Conservation (phyloP, 2,329 filamentous ascomycete genomes). For the Verticillium zaregamsianum region DNA sequence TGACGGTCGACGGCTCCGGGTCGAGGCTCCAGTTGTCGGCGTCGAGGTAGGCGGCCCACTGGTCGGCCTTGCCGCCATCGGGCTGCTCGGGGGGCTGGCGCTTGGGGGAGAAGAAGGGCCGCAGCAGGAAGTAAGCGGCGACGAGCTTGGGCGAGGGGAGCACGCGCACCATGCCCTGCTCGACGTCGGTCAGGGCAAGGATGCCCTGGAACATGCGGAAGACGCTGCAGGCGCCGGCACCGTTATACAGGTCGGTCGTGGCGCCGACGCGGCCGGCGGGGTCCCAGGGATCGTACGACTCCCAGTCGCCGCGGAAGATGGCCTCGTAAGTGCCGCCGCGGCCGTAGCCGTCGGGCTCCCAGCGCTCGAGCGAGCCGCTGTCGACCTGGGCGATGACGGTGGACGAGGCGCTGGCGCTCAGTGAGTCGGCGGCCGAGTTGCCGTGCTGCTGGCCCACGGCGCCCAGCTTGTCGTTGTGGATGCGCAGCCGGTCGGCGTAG, state of each 20-base stretch:
- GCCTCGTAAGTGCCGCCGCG: slow-evolving; percentile 56
- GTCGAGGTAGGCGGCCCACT: slow-evolving; percentile 48
- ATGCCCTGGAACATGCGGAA: slow-evolving; percentile 79
- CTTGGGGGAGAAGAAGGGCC: slow-evolving; percentile 42
- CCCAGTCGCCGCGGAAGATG: slow-evolving; percentile 67
- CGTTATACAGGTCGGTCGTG: slow-evolving; percentile 66
- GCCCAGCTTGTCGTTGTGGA: slow-evolving; percentile 29
- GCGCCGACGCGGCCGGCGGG: slow-evolving; percentile 59
- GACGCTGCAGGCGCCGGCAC: slow-evolving; percentile 67
- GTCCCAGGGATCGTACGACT: slow-evolving; percentile 73
- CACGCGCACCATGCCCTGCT: slow-evolving; percentile 36
- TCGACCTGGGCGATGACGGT: slow-evolving; percentile 57
- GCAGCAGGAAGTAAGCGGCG: slow-evolving; percentile 42
- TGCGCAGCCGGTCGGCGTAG: slow-evolving; percentile 59
- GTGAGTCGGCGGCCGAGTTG: slow-evolving; percentile 42
- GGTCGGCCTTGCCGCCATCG: slow-evolving; percentile 14
- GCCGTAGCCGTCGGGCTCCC: slow-evolving; percentile 61
- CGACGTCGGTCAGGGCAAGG: slow-evolving; percentile 60
- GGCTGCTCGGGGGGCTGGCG: slow-evolving; percentile 11
- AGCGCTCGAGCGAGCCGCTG: slow-evolving; percentile 62
- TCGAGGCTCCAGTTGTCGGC: slow-evolving; percentile 37
- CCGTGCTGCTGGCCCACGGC: slow-evolving; percentile 7
- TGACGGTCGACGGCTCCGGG: slow-evolving; percentile 47
- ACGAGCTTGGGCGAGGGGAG: slow-evolving; percentile 44
- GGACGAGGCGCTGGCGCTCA: slow-evolving; percentile 32